These are phyloP conservation scores for Emydomyces testavorans DNA, from an alignment of 2,329 filamentous ascomycete species.

Conservation along the genomic window DNA sequence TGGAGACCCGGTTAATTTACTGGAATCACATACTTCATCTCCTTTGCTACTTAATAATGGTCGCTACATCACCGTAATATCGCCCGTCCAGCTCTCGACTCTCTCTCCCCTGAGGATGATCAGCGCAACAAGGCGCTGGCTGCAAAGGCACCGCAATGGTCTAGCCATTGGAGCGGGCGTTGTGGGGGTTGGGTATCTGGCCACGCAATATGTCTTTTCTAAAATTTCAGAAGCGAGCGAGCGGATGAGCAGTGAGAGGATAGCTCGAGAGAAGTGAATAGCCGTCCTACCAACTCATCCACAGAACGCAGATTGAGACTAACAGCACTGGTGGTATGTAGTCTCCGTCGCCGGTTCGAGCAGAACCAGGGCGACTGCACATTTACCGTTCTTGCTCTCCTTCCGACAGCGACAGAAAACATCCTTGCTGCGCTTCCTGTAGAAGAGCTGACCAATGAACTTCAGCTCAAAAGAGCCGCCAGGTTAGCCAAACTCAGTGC, in stretches of 20 bases:
- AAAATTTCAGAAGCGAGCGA: slow-evolving; percentile 90
- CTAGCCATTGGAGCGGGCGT: slow-evolving; percentile 81
- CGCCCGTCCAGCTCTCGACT: not conserved
- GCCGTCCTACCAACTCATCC: not conserved
- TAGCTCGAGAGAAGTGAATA: slow-evolving; percentile 86
- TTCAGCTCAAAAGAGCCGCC: slow-evolving; percentile 83
- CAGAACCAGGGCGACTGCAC: slow-evolving; percentile 99
- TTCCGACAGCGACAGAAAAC: slow-evolving; percentile 83
- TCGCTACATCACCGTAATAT: not conserved
- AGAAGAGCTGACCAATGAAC: slow-evolving; percentile 81
- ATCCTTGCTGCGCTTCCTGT: slow-evolving; percentile 80
- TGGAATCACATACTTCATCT: not conserved
- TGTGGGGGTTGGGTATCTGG: slow-evolving; percentile 79
- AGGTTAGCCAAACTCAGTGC: slow-evolving; percentile 48
- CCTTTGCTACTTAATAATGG: not conserved
- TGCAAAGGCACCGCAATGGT: slow-evolving; percentile 80
- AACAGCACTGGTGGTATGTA: slow-evolving; percentile 32
- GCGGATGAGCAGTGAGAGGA: slow-evolving; percentile 91
- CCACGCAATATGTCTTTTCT: slow-evolving; percentile 78
- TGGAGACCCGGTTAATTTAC: not conserved
- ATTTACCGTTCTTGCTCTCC: slow-evolving; percentile 88
- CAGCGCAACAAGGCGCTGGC: slow-evolving; percentile 71
- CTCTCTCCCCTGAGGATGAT: slow-evolving; percentile 41
- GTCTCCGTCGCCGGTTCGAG: slow-evolving; percentile 87
- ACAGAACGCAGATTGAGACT: not conserved